Percentiles rank a stretch among this genome's conserved stretches.
These are phyloP conservation scores for button mushroom (Agaricus bisporus) DNA, from an alignment of 768 basidiomycete species.

Conservation along the genomic window DNA sequence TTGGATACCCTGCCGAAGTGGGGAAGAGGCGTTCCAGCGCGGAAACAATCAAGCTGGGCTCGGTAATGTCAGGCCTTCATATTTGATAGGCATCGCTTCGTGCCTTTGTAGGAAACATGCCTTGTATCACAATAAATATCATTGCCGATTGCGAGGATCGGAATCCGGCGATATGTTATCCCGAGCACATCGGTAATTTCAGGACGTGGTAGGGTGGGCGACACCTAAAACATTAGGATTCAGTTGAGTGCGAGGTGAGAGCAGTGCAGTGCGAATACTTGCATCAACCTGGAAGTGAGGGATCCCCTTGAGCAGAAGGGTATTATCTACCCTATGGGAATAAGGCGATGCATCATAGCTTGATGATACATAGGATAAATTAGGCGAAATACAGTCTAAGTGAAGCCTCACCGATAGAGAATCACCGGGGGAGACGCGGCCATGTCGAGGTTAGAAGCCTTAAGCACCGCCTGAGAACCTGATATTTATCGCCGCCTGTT, in stretches of 20 bases:
- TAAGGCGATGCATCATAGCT: constrained; percentile 52
- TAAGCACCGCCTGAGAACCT: not conserved
- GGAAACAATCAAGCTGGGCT: constrained; percentile 37
- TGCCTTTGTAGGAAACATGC: constrained; percentile 15
- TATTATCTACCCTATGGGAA: constrained; percentile 44
- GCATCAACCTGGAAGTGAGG: constrained; percentile 43
- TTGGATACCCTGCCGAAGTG: constrained; percentile 37
- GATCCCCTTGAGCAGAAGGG: constrained; percentile 43
- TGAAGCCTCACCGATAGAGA: constrained; percentile 36
- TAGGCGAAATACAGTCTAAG: not conserved
- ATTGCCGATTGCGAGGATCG: constrained; percentile 53
- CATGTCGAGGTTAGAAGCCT: constrained; percentile 9
- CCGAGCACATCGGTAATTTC: constrained; percentile 49
- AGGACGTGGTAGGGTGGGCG: constrained; percentile 45
- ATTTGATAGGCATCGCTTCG: not conserved
- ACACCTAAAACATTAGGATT: constrained; percentile 31
- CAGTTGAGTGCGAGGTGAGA: not conserved
- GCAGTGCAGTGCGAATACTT: constrained; percentile 11
- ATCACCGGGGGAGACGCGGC: constrained; percentile 26
- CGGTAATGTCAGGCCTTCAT: not conserved
- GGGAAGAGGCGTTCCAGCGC: constrained; percentile 52
- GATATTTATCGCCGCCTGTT: not conserved
- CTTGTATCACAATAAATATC: constrained; percentile 57
- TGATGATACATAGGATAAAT: not conserved
- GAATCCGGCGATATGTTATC: constrained; percentile 51